phyloP scores from a whole-genome alignment of 2,329 filamentous ascomycete genomes.

The Intubia oerlemansii region DNA sequence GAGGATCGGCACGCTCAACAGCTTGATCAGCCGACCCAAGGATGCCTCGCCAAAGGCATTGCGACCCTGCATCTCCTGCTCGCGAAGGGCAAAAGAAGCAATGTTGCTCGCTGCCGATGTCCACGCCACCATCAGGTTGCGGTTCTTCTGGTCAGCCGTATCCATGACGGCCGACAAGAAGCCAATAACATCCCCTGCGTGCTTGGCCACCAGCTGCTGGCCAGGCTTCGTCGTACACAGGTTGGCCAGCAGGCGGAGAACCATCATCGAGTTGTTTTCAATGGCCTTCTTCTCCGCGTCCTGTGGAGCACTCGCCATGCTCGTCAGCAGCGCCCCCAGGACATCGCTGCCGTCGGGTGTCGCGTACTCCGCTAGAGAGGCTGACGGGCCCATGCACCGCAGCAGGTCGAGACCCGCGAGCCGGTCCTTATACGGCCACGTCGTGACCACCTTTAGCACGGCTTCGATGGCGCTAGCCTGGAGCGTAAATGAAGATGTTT shows the following conservation, averaged over 20 bases:
- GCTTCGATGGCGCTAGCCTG: conserved; percentile 31
- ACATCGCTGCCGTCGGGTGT: no score
- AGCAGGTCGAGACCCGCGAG: conserved; percentile 74
- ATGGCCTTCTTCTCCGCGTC: conserved; percentile 31
- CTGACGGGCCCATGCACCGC: conserved; percentile 38
- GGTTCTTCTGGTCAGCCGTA: conserved; percentile 26
- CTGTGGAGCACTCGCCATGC: no score
- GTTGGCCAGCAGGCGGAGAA: conserved; percentile 61
- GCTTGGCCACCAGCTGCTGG: conserved; percentile 37
- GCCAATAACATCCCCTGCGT: neutral
- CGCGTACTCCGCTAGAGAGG: no score
- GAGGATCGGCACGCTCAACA: conserved; percentile 40
- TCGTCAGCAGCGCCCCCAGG: conserved; percentile 13
- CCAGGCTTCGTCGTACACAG: conserved; percentile 60
- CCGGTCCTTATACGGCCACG: conserved; percentile 63
- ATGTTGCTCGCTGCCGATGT: conserved; percentile 74
- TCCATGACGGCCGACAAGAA: neutral
- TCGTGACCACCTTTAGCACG: conserved; percentile 48
- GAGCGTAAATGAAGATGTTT: conserved; percentile 4
- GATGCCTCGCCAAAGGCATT: conserved; percentile 20
- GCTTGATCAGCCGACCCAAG: conserved; percentile 22
- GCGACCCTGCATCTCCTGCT: conserved; percentile 20
- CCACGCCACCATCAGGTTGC: conserved; percentile 64
- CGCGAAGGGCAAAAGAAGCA: conserved; percentile 42
- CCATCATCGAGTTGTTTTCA: conserved; percentile 75